Conservation (phyloP, 768 basidiomycete species). For the Kwoniella shandongensis region DNA sequence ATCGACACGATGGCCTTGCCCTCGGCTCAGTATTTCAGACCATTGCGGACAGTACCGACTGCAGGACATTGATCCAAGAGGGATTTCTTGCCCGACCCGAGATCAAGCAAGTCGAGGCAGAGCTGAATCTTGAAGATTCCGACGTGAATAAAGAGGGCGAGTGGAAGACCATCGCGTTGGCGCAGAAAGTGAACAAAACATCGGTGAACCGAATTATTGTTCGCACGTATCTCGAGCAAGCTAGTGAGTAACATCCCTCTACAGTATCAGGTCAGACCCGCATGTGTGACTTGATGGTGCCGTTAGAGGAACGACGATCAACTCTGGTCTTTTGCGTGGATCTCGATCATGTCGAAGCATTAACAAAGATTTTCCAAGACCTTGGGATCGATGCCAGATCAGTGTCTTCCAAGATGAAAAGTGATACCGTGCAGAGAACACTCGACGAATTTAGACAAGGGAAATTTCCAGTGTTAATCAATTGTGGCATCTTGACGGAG, state of each 20-base stretch:
- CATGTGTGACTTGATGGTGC: too few relatives aligned
- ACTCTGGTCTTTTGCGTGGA: slow-evolving; percentile 92
- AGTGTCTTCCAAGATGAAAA: slow-evolving; percentile 68
- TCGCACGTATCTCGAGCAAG: slow-evolving; percentile 79
- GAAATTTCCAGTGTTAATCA: slow-evolving; percentile 79
- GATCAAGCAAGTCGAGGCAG: slow-evolving; percentile 76
- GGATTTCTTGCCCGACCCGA: slow-evolving; percentile 85
- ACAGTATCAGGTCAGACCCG: too few relatives aligned
- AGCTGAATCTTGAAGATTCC: slow-evolving; percentile 68
- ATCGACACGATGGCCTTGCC: slow-evolving; percentile 83
- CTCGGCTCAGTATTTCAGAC: slow-evolving; percentile 83
- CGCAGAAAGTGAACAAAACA: slow-evolving; percentile 75
- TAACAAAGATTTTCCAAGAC: slow-evolving; percentile 70
- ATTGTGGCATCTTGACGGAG: slow-evolving; percentile 93
- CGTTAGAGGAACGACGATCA: slow-evolving; percentile 71
- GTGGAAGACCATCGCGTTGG: slow-evolving; percentile 74
- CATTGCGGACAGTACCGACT: slow-evolving; percentile 89
- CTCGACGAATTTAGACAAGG: slow-evolving; percentile 69
- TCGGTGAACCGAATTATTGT: slow-evolving; percentile 76
- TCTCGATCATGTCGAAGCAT: slow-evolving; percentile 70
- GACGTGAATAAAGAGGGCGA: slow-evolving; percentile 70
- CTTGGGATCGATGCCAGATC: slow-evolving; percentile 83
- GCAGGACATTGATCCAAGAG: slow-evolving; percentile 87
- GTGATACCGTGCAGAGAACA: slow-evolving; percentile 64
- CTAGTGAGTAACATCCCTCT: slow-evolving; percentile 60